These are phyloP conservation scores for Cutaneotrichosporon dermatis DNA, from an alignment of 1,284 basidiomycete genomes.

Conservation along the genomic window DNA sequence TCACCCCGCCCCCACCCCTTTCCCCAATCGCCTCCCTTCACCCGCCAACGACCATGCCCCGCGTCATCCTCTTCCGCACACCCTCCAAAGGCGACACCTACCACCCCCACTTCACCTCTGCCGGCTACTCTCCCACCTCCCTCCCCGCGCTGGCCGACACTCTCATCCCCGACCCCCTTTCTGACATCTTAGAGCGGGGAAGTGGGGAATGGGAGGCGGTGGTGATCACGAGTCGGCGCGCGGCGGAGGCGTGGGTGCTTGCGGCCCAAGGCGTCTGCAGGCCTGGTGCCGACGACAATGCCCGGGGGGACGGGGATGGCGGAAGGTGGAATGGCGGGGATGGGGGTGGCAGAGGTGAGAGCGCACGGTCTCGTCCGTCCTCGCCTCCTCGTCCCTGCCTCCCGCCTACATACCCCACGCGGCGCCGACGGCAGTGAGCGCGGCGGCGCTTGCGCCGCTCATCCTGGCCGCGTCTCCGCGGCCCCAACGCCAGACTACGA, in stretches of 20 bases:
- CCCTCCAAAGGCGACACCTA: slow-evolving; percentile 25
- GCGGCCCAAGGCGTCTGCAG: too few relatives aligned
- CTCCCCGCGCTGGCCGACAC: slow-evolving; percentile 28
- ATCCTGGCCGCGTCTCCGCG: slow-evolving; percentile 22
- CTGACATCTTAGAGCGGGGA: slow-evolving; percentile 8
- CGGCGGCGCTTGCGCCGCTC: slow-evolving; percentile 18
- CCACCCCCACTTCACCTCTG: neutral
- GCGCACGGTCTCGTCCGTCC: neutral
- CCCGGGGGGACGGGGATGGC: too few relatives aligned
- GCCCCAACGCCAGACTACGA: too few relatives aligned
- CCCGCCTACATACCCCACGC: neutral
- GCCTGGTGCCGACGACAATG: too few relatives aligned
- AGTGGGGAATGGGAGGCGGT: slow-evolving; percentile 28
- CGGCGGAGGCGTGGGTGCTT: slow-evolving; percentile 33
- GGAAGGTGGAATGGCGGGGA: too few relatives aligned
- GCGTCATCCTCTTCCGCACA: slow-evolving; percentile 30
- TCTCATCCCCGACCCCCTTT: slow-evolving; percentile 16
- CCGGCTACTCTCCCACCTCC: slow-evolving; percentile 8
- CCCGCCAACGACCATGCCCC: neutral
- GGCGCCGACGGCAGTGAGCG: slow-evolving; percentile 7
- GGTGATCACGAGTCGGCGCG: slow-evolving; percentile 30
- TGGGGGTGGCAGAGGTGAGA: too few relatives aligned
- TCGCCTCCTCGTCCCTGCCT: neutral
- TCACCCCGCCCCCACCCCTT: too few relatives aligned
- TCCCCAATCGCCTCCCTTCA: neutral